phyloP scores from a whole-genome alignment of 2,329 filamentous ascomycete genomes.

The Colletotrichum sp. region DNA sequence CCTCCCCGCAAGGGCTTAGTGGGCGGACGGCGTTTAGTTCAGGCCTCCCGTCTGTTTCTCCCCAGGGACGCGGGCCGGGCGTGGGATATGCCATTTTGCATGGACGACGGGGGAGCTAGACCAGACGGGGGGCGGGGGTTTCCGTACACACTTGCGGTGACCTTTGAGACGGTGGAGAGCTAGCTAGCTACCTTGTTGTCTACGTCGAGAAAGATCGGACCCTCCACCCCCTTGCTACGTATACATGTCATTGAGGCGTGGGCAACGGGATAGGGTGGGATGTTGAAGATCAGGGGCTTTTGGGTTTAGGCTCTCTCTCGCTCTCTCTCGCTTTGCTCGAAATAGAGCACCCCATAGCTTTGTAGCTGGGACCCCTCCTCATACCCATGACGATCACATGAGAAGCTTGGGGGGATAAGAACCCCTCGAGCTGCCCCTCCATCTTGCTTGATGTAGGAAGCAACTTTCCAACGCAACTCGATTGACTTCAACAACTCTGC shows the following conservation, averaged over 20 bases:
- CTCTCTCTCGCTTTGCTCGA: background rate
- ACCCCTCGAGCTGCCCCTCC: constrained; percentile 5
- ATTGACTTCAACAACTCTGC: background rate
- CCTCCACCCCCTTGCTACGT: background rate
- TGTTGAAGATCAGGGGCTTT: background rate
- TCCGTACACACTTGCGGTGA: background rate
- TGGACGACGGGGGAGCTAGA: background rate
- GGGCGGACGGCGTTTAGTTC: background rate
- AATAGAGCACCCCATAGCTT: constrained; percentile 1
- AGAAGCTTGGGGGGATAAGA: constrained; percentile 4
- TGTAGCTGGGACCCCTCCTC: background rate
- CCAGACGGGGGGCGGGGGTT: background rate
- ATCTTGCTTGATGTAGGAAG: rapidly evolving
- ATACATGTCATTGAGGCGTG: background rate
- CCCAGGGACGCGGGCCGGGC: background rate
- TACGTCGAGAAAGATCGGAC: background rate
- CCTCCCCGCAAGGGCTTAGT: background rate
- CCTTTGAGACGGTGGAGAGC: background rate
- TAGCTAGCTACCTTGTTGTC: background rate
- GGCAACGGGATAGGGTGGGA: background rate
- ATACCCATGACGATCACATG: constrained; percentile 4
- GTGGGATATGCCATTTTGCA: background rate
- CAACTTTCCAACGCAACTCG: rapidly evolving
- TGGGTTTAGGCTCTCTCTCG: background rate
- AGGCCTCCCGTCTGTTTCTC: background rate